Percentiles rank a stretch among this genome's conserved stretches.
Evolutionary conservation across 345 rosid species (phyloP).

Genomic region (Corchorus capsularis): DNA sequence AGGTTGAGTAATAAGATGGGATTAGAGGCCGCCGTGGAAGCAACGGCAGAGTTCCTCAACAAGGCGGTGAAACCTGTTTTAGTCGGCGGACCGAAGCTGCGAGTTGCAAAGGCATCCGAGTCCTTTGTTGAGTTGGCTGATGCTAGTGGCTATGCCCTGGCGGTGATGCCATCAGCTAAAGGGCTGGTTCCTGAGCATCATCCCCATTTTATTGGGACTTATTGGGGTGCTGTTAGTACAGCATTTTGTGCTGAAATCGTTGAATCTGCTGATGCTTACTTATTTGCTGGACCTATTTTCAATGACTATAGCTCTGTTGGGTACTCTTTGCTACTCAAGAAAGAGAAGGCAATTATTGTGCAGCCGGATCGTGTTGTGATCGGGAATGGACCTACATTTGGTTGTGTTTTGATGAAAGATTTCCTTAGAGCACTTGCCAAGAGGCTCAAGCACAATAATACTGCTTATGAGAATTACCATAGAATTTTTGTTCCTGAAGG

Average conservation of each 20-base stretch:
- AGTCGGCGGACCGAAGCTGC: slow-evolving; percentile 73
- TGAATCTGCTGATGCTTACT: slow-evolving; percentile 81
- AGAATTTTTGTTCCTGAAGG: slow-evolving; percentile 78
- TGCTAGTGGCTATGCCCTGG: slow-evolving; percentile 59
- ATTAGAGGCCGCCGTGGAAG: slow-evolving; percentile 71
- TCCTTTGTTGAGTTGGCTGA: slow-evolving; percentile 70
- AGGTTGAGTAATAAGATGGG: slow-evolving; percentile 67
- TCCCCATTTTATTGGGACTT: slow-evolving; percentile 76
- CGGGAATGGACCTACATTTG: slow-evolving; percentile 74
- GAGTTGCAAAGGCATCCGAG: slow-evolving; percentile 54
- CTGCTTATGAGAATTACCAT: slow-evolving; percentile 70
- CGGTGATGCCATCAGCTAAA: slow-evolving; percentile 79
- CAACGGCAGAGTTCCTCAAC: slow-evolving; percentile 72
- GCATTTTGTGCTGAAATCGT: slow-evolving; percentile 81
- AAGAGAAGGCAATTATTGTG: slow-evolving; percentile 76
- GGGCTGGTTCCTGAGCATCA: slow-evolving; percentile 77
- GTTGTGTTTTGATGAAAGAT: slow-evolving; percentile 79
- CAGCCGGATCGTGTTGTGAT: slow-evolving; percentile 72
- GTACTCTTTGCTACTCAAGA: slow-evolving; percentile 79
- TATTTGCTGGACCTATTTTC: slow-evolving; percentile 84
- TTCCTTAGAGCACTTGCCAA: slow-evolving; percentile 61
- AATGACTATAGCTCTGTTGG: slow-evolving; percentile 85
- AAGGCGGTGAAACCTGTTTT: slow-evolving; percentile 77
- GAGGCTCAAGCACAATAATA: slow-evolving; percentile 50
- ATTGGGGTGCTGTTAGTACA: slow-evolving; percentile 84